Conservation (phyloP, 1,284 basidiomycete species). For the Rhodotorula sp. region DNA sequence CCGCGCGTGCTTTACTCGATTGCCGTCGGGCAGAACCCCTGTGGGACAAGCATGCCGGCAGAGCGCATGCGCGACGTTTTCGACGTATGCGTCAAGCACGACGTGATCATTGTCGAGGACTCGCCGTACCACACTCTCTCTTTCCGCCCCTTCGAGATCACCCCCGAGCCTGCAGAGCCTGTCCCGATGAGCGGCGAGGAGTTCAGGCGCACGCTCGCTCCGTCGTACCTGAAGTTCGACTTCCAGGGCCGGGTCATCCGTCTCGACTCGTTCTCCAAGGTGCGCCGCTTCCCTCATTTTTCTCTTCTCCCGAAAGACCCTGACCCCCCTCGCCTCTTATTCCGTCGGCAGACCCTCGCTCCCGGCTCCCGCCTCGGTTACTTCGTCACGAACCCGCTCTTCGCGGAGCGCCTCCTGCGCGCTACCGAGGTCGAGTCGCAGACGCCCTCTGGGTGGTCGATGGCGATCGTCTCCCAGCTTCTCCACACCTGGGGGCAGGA, state of each 20-base stretch:
- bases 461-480: conserved; percentile 45
- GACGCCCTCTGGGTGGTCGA: conserved; percentile 69
- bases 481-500: conserved; percentile 52
- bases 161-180: conserved; percentile 47
- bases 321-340: background rate
- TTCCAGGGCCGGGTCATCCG: conserved; percentile 75
- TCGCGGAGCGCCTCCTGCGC: conserved; percentile 71
- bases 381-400: conserved; percentile 67
- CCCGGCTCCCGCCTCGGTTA: conserved; percentile 76
- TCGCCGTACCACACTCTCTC: conserved; percentile 62
- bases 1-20: conserved; percentile 71
- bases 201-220: conserved; percentile 62
- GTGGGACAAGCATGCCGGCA: conserved; percentile 62
- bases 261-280: conserved; percentile 71
- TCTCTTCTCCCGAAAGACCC: no score
- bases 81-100: conserved; percentile 72
- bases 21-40: conserved; percentile 76
- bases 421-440: conserved; percentile 70
- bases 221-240: conserved; percentile 72
- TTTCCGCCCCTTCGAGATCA: conserved; percentile 57
- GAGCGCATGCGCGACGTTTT: conserved; percentile 75
- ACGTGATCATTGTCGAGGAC: conserved; percentile 50
- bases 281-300: background rate
- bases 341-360: conserved; percentile 62
- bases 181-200: conserved; percentile 14